Evolutionary conservation across 2,329 filamentous ascomycete genomes (phyloP), one percentile per base, ranked within the genome.

Genomic region (Parafenestella ontariensis): DNA sequence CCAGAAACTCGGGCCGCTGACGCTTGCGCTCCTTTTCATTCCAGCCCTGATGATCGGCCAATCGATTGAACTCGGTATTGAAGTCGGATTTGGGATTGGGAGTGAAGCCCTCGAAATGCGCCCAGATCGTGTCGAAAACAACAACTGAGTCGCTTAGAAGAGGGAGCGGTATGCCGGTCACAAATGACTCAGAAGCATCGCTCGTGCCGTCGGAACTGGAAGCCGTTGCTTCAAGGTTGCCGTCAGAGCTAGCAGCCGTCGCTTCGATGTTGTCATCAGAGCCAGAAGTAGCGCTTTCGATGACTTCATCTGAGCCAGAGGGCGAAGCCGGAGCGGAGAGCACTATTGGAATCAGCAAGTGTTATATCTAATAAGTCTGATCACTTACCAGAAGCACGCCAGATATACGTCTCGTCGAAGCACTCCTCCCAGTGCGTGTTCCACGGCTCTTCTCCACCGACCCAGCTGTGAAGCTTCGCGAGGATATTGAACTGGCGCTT

Each of bases 21-120:
- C 20, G 10, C n/a, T n/a, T n/a, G 2, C 42, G 47, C 29, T 59
- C 51, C 10, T 46, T 41, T 15, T 34, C 33, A 18, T 26, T 42
- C 59, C 61, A 68, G 20, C 49, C 36, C 49, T 51, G 44, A 2
- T 49, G 46, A 8, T 37, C 43, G 2, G 55, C 50, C 6, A 68
- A 50, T 4, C 53, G 49, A n/a, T 40, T 29, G 55, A 64, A 66
- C 24, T 64, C 55, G 10, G 44, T 23, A 1, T 39, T 20, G 43
- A 66, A 59, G 18, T 46, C 39, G 0, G 52, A 50, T 17, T 43
- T 21, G 0, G 42, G 49, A 15, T 63, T 33, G 13, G 49, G 44
- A 13, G 20, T 6, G 40, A 49, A 49, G 15, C 47, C 31, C 17
- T 34, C 31, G 13, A 34, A 34, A 4, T 15, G 31, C 3, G 31